Base-by-base conservation (phyloP, 257 asterid species). In the Fraxinus excelsior region DNA sequence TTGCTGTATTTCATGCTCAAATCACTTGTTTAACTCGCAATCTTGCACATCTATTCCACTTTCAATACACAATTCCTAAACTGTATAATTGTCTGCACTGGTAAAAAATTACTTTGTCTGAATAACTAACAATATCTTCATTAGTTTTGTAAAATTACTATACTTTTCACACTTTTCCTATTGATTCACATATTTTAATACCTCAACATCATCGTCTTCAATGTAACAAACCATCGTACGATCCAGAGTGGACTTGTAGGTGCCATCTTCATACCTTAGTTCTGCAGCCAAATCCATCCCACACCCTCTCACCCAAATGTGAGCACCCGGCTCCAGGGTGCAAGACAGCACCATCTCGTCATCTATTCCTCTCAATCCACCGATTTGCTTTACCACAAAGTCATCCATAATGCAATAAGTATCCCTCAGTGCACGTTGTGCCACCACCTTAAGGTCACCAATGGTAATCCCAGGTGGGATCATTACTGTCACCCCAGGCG, bases 291-390 rank as follows among this genome's bases (percentile, higher is more conserved):
- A 82, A 78, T 92, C 90, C 67, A 94, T 74, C 40, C 93, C 92
- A 16, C 76, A 34, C 31, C 97, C 98, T 81, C 97, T 88, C 70
- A 94, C 91, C 96, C 96, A 94, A 70, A 94, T 89, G 62, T 78
- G 82, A 5, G 72, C 79, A 23, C 87, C 93, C 2, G 83, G 79
- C 74, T 86, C 81, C 10, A 88, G 60, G 3, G 72, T 19, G 14
- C 76, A 34, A 70, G 80, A 66, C 44, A 92, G 42, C 56, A 86
- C 82, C 85, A 73, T 78, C 12, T 84, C 86, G 29, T 86, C 91
- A 21, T 90, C 92, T 7, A 89, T 80, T 74, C 80, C 86, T 83
- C 73, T 87, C 84, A 92, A 65, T 73, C 93, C 97, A 40, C 97
- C 97, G 65, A 94, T 82, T 79, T 90, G 93, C 16, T 35, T 84